phyloP scores from a whole-genome alignment of 768 basidiomycete species.

The Amanita inopinata region DNA sequence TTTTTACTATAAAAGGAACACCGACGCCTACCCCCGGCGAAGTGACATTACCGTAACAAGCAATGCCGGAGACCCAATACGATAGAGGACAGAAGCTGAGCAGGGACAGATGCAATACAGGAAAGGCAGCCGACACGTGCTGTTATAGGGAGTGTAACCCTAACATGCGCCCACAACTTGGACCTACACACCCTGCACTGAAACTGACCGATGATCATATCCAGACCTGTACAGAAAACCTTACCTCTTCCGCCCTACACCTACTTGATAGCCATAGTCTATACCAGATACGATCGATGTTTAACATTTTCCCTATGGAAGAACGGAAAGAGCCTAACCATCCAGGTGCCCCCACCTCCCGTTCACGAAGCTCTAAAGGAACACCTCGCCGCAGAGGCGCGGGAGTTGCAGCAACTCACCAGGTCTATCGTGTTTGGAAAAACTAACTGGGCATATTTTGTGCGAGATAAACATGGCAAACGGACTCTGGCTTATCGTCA shows the following conservation, averaged over 20 bases:
- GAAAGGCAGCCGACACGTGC: too few relatives aligned
- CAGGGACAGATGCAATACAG: too few relatives aligned
- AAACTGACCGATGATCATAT: background rate
- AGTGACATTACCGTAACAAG: too few relatives aligned
- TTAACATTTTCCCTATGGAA: conserved; percentile 3
- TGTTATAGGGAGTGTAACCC: too few relatives aligned
- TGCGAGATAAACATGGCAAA: conserved; percentile 20
- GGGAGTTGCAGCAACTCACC: background rate
- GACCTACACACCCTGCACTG: background rate
- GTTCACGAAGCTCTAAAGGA: background rate
- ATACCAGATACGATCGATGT: background rate
- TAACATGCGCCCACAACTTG: background rate
- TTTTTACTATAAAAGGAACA: too few relatives aligned
- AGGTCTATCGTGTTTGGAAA: conserved; percentile 16
- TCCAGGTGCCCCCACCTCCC: conserved; percentile 1
- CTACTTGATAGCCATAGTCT: background rate
- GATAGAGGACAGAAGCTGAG: too few relatives aligned
- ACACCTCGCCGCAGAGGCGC: background rate
- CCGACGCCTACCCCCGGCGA: too few relatives aligned
- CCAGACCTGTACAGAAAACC: too few relatives aligned
- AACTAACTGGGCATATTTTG: conserved; percentile 28
- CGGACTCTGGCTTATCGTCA: conserved; percentile 20
- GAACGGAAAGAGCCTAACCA: conserved; percentile 2
- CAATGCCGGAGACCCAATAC: too few relatives aligned
- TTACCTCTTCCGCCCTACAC: conserved; percentile 1